Evolutionary conservation across 192 early-diverging fungal species (phyloP).

Genomic region (Backusella tuberculispora): DNA sequence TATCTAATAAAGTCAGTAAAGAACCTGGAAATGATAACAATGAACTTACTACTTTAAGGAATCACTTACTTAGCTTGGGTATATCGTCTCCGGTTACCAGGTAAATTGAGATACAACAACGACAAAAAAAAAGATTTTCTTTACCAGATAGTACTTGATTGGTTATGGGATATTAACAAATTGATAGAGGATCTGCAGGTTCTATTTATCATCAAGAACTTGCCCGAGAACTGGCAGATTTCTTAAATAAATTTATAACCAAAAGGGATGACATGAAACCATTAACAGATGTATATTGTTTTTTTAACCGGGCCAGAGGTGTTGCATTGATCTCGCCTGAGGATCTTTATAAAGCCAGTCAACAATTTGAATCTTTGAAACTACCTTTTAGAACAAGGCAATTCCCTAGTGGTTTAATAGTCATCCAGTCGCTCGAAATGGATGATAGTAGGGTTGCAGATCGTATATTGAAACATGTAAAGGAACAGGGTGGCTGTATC

Average conservation of each 20-base stretch:
- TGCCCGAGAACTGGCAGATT: constrained; percentile 84
- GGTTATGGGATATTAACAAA: background rate
- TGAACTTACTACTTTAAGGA: constrained; percentile 60
- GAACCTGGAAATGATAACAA: constrained; percentile 37
- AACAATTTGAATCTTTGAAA: constrained; percentile 64
- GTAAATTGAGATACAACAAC: constrained; percentile 40
- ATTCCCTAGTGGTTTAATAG: constrained; percentile 83
- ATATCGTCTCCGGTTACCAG: constrained; percentile 90
- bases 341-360: constrained; percentile 85
- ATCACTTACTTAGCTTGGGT: constrained; percentile 86
- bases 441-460: constrained; percentile 72
- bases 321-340: constrained; percentile 90
- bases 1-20: constrained; percentile 59
- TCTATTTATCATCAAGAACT: constrained; percentile 87
- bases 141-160: background rate
- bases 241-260: constrained; percentile 69
- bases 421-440: constrained; percentile 67
- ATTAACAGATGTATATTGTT: constrained; percentile 89
- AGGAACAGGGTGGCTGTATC: constrained; percentile 52
- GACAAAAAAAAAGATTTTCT: background rate
- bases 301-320: constrained; percentile 94
- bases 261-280: constrained; percentile 76
- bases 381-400: constrained; percentile 76
- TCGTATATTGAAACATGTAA: constrained; percentile 57
- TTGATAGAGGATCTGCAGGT: constrained; percentile 72